Evolutionary conservation across 208 protist genomes (phyloP).

Genomic region (Angomonas deanei): DNA sequence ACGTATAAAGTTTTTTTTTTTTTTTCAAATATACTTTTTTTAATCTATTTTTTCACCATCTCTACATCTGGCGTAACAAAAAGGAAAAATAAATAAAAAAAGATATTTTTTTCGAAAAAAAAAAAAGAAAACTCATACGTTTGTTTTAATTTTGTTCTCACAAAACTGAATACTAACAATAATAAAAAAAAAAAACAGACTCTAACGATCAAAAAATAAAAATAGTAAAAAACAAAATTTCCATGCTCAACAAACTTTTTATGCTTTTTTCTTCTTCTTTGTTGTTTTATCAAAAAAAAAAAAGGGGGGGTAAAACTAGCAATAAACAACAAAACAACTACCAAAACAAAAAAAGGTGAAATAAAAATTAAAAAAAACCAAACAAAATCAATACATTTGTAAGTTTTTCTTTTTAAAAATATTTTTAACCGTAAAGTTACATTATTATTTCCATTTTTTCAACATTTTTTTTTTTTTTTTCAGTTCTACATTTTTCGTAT

Average conservation of each 20-base stretch:
- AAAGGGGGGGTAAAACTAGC: background rate
- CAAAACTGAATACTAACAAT: constrained; percentile 5
- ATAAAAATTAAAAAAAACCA: background rate
- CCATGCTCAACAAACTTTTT: background rate
- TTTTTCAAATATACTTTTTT: background rate
- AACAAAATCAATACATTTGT: background rate
- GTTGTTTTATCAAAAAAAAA: background rate
- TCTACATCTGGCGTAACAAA: background rate
- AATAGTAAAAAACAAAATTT: background rate
- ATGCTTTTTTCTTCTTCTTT: no score
- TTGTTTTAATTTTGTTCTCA: no score
- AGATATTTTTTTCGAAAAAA: background rate
- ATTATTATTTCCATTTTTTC: background rate
- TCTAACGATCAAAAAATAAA: background rate
- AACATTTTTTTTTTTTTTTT: constrained; percentile 1
- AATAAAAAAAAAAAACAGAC: constrained; percentile 10
- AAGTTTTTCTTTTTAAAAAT: background rate
- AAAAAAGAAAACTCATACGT: background rate
- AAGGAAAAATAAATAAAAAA: constrained; percentile 1
- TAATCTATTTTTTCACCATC: background rate
- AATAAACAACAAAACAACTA: background rate
- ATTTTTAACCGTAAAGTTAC: background rate
- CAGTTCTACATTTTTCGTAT: background rate
- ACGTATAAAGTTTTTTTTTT: background rate
- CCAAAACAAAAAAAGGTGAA: background rate